Evolutionary conservation across 1,284 basidiomycete species (phyloP), one percentile per base, ranked within the genome.

Genomic region (Cryptococcus floricola): DNA sequence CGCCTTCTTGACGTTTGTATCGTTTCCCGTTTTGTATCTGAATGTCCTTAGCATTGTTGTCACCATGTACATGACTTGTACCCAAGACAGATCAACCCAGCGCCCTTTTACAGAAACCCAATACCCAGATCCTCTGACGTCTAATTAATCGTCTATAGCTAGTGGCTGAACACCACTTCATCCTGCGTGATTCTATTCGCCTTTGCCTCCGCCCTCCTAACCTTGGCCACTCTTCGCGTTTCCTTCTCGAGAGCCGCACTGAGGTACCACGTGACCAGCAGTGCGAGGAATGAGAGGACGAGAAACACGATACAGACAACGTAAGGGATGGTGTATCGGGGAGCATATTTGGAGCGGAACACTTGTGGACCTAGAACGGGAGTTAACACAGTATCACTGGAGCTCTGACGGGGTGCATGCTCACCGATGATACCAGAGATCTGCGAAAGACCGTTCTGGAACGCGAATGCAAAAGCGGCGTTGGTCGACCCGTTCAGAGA

Each of bases 391-490:
- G 57, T 60, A 39, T 62, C 44, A 37, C 48, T 38, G 28, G 43
- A 49, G 56, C 54, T 58, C 28, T 56, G 52, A 39, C 58, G 56
- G 18, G 60, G 46, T 3, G 58, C 41, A 39, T 31, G 59, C 16
- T 44, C 5, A 44, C 42, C 42, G n/a, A 44, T 44, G 42, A 56
- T 28, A 31, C 60, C 53, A 5, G 56, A 47, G 1, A 64, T 39
- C 27, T 64, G 58, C 3, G 51, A 53, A 9, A 59, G 25, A 10
- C 54, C 48, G 46, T 59, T 64, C 10, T 58, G 54, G 47, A 63
- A 60, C 4, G 61, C 63, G 37, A 61, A 59, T 12, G 51, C 50
- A 37, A 63, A 61, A 13, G 60, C 58, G 9, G 63, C 54, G 34
- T 43, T 23, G 37, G 56, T 48, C 3, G 54, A 47, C 3, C 60